These are phyloP conservation scores for Xylariaceae sp. DNA, from an alignment of 2,329 filamentous ascomycete genomes.

Conservation along the genomic window DNA sequence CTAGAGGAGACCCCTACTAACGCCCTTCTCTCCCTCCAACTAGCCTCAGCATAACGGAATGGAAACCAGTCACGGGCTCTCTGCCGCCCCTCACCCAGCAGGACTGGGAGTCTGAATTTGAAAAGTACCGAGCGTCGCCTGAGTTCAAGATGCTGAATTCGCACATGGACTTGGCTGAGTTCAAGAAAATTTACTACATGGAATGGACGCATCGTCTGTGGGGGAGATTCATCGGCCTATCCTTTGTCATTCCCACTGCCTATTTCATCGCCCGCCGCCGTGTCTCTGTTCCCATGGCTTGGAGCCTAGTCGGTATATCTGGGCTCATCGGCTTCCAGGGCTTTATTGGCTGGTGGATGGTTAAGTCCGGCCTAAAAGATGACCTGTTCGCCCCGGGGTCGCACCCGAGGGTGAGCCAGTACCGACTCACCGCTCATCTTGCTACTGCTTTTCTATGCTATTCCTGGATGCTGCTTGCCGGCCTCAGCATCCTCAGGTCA, in stretches of 20 bases:
- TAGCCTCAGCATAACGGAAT: slow-evolving; percentile 97
- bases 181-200: slow-evolving; percentile 99
- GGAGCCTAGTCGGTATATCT: slow-evolving; percentile 81
- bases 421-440: slow-evolving; percentile 87
- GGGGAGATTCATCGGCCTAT: slow-evolving; percentile 89
- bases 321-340: slow-evolving; percentile 93
- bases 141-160: slow-evolving; percentile 93
- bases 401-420: slow-evolving; percentile 92
- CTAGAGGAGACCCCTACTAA: slow-evolving; percentile 10
- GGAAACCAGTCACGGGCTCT: slow-evolving; percentile 93
- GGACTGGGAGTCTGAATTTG: slow-evolving; percentile 92
- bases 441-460: slow-evolving; percentile 93
- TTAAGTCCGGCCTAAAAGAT: slow-evolving; percentile 93
- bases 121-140: slow-evolving; percentile 88
- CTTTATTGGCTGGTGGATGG: slow-evolving; percentile 99
- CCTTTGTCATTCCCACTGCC: slow-evolving; percentile 84
- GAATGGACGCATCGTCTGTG: slow-evolving; percentile 96
- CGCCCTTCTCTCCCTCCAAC: neutral
- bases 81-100: slow-evolving; percentile 77
- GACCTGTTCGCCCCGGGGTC: slow-evolving; percentile 91
- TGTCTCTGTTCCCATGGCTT: slow-evolving; percentile 79
- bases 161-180: slow-evolving; percentile 89
- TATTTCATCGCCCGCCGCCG: slow-evolving; percentile 85
- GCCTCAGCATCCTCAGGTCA: slow-evolving; percentile 81
- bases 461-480: slow-evolving; percentile 90